phyloP scores from a whole-genome alignment of 352 stramenopile species.

The Thalassiosira ordinaria region DNA sequence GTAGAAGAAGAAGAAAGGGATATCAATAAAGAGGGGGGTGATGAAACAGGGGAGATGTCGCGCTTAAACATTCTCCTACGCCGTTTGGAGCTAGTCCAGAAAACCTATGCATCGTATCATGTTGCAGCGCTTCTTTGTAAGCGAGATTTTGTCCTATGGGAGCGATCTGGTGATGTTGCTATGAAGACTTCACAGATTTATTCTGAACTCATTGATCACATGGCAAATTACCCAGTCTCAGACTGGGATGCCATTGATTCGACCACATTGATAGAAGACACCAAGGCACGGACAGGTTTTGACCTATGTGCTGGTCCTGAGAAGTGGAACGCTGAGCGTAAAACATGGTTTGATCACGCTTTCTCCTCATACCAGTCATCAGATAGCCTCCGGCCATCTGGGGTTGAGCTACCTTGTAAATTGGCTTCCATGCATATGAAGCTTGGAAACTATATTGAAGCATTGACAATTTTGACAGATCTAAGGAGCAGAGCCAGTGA shows the following conservation, averaged over 20 bases:
- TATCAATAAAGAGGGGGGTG: conserved; percentile 13
- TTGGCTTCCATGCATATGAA: conserved; percentile 74
- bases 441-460: conserved; percentile 75
- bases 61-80: conserved; percentile 34
- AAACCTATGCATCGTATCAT: conserved; percentile 82
- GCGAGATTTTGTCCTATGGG: conserved; percentile 81
- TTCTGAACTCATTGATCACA: conserved; percentile 35
- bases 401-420: conserved; percentile 80
- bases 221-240: conserved; percentile 15
- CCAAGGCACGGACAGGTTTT: conserved; percentile 29
- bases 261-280: neutral
- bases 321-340: conserved; percentile 25
- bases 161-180: conserved; percentile 74
- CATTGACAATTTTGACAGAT: conserved; percentile 81
- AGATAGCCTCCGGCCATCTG: conserved; percentile 75
- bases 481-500: conserved; percentile 63
- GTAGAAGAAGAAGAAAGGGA: conserved; percentile 7
- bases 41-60: neutral
- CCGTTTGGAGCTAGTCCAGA: conserved; percentile 74
- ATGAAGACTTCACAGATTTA: conserved; percentile 66
- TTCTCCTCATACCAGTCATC: conserved; percentile 70
- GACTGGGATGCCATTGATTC: neutral
- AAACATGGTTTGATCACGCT: conserved; percentile 76
- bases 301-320: conserved; percentile 21
- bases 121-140: conserved; percentile 82